Evolutionary conservation across 805 yeast genomes (phyloP).

Genomic region (Candida stauntonica): DNA sequence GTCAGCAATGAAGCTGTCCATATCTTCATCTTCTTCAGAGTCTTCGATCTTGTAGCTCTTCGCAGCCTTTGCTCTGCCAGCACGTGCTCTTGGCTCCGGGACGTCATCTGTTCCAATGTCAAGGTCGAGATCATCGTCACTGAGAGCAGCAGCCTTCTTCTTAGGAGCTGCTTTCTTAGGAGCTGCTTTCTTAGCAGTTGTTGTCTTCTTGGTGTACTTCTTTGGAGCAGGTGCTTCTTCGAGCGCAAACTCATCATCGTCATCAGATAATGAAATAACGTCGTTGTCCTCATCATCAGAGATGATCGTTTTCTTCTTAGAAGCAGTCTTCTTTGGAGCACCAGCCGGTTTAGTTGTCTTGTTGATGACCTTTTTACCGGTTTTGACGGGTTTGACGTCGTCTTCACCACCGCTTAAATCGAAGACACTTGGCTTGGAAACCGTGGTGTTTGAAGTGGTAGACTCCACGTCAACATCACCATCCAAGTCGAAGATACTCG

Average conservation of each 20-base stretch:
- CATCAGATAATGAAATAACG: slow-evolving; percentile 2
- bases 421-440: background rate
- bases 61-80: slow-evolving; percentile 18
- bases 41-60: slow-evolving; percentile 13
- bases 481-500: slow-evolving; percentile 5
- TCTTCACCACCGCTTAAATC: slow-evolving; percentile 11
- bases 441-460: background rate
- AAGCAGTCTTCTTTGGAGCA: slow-evolving; percentile 7
- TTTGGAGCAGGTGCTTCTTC: slow-evolving; percentile 5
- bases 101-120: slow-evolving; percentile 10
- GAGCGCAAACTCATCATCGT: slow-evolving; percentile 6
- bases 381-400: slow-evolving; percentile 4
- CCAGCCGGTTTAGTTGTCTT: slow-evolving; percentile 13
- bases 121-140: slow-evolving; percentile 16
- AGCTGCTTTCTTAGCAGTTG: slow-evolving; percentile 1
- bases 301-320: slow-evolving; percentile 10
- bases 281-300: slow-evolving; percentile 18
- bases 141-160: slow-evolving; percentile 5
- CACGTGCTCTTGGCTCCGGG: slow-evolving; percentile 16
- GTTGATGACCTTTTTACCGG: slow-evolving; percentile 12
- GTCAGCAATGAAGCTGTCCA: slow-evolving; percentile 6
- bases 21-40: slow-evolving; percentile 13
- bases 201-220: slow-evolving; percentile 11
- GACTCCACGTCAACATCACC: slow-evolving; percentile 5
- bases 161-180: slow-evolving; percentile 5